Base-by-base conservation (phyloP, 2,329 filamentous ascomycete genomes). In the Penicillium frequentans region DNA sequence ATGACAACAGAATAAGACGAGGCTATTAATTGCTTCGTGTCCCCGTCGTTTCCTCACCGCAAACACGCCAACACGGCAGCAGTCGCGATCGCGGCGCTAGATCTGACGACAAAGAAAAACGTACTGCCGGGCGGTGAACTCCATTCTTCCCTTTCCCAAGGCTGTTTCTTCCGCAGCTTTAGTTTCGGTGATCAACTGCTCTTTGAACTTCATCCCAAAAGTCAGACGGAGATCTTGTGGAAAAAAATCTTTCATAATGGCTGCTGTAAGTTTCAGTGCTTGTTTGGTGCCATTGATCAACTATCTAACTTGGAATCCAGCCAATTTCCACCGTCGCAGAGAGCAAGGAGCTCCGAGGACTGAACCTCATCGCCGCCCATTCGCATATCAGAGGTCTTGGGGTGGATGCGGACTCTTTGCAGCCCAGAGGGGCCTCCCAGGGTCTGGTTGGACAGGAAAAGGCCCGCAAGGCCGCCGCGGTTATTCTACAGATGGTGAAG, bases 401-500 rank as follows among this genome's bases (percentile, higher is more conserved):
- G 63, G 92, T 99, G 68, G 93, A 98, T 81, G 81, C 87, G 57
- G 92, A 96, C 71, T 95, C 91, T 7, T 83, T 99, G 64, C 93
- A 96, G 70, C 93, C 95, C 21, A 87, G 93, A 58, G 77, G 85
- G 27, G 84, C 89, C 48, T 96, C 93, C 14, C 95, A 99, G 75
- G 95, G 95, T 35, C 86, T 99, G 5, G 93, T 99, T 9, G 95
- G 95, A 46, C 95, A 99, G 78, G 89, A 96, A 71, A 96, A 96
- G 81, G 95, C 95, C 55, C 88, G 95, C 59, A 98, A 97, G 78
- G 95, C 95, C 10, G 95, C 95, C 3, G 95, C 93, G 1, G 90
- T 99, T 49, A 96, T 99, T 68, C 80, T 99, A 60, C 92, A 96
- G 81, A 99, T 99, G 95, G 96, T 96, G 69, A 97, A 96, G 79